A percentile compares a stretch with the other conserved stretches of the same genome.
These are phyloP conservation scores for Colletotrichum sp. DNA, from an alignment of 2,329 filamentous ascomycete genomes.

Conservation along the genomic window DNA sequence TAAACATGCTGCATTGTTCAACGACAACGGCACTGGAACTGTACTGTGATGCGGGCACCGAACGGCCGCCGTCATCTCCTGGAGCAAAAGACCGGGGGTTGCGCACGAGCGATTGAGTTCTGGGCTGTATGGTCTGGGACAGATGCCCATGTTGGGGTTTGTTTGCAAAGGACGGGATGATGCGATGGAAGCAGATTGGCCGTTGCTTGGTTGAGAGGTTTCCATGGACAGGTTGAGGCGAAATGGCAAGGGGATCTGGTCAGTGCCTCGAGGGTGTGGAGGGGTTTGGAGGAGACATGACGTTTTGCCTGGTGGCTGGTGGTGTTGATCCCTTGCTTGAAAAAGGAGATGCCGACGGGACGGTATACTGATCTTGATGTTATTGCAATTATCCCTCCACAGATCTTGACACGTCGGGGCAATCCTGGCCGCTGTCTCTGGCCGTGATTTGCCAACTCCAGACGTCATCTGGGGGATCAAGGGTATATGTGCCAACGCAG, in stretches of 20 bases:
- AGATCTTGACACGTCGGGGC: background rate
- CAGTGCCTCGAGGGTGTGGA: background rate
- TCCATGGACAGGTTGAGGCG: background rate
- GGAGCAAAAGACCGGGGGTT: background rate
- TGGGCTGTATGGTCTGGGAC: background rate
- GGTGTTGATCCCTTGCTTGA: slow-evolving; percentile 4
- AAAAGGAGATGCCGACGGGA: background rate
- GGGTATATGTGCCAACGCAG: slow-evolving; percentile 11
- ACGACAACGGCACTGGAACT: background rate
- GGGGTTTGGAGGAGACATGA: slow-evolving; percentile 7
- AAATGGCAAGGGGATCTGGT: background rate
- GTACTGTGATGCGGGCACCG: background rate
- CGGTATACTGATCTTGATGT: background rate
- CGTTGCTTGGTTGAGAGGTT: background rate
- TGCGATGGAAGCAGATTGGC: background rate
- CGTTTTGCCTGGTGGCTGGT: background rate
- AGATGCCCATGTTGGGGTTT: background rate
- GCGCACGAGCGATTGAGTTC: background rate
- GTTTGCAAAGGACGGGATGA: background rate
- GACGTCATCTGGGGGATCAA: slow-evolving; percentile 5
- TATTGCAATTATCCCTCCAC: background rate
- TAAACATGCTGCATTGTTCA: background rate
- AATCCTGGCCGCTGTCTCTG: background rate
- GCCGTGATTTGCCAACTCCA: background rate
- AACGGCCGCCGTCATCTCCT: background rate